A percentile compares a stretch with the other conserved stretches of the same genome.
These are phyloP conservation scores for Volvox africanus DNA, from an alignment of 139 green algal species.

Conservation along the genomic window DNA sequence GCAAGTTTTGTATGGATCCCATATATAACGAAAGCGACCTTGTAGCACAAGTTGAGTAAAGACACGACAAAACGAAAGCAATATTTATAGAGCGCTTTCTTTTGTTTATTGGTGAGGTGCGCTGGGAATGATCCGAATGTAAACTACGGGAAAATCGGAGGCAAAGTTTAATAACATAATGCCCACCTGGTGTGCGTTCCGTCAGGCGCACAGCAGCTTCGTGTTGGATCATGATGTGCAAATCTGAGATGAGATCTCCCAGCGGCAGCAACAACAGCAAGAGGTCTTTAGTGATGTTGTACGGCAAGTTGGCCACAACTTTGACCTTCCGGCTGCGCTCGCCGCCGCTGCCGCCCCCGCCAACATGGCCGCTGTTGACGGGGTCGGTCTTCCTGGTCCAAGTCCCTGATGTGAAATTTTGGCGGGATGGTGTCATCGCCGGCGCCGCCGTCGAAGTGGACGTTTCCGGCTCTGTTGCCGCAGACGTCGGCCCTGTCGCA, in stretches of 20 bases:
- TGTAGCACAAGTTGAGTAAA: no score
- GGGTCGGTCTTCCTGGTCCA: no score
- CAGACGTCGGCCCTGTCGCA: neutral
- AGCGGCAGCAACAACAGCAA: constrained; percentile 85
- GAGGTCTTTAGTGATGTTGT: constrained; percentile 97
- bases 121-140: no score
- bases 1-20: no score
- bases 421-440: no score
- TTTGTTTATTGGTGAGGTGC: no score
- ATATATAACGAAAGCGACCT: no score
- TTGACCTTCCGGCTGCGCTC: constrained; percentile 60
- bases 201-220: constrained; percentile 82
- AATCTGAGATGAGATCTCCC: constrained; percentile 72
- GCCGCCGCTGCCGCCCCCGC: neutral
- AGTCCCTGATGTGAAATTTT: no score
- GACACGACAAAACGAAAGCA: no score
- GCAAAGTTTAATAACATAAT: no score
- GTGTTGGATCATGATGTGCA: constrained; percentile 90
- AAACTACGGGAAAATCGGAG: no score
- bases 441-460: neutral
- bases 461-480: neutral
- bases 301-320: constrained; percentile 96
- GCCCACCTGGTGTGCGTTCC: constrained; percentile 35
- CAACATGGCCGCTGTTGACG: neutral
- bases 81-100: no score